A percentile compares a stretch with the other conserved stretches of the same genome.
Conservation (phyloP, 2,329 filamentous ascomycete genomes). For the Waltergamsia citrina region DNA sequence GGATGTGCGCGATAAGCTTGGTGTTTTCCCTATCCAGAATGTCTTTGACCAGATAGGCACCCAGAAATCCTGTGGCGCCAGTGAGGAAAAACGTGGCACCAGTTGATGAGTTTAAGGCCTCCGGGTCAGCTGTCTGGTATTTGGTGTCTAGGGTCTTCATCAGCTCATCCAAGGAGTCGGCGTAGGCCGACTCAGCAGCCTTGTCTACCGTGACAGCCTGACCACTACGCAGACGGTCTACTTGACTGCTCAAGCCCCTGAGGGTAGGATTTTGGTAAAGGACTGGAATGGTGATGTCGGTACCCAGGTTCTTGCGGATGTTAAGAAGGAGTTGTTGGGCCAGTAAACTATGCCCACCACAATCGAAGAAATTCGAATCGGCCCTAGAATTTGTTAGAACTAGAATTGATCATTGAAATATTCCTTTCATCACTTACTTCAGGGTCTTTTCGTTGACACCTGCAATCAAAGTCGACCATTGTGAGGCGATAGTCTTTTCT, state of each 20-base stretch:
- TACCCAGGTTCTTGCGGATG: constrained; percentile 16
- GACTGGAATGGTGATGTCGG: constrained; percentile 18
- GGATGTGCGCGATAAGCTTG: constrained; percentile 63
- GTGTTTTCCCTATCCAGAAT: constrained; percentile 47
- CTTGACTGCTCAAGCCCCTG: constrained; percentile 15
- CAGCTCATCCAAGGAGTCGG: constrained; percentile 42
- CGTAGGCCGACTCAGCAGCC: constrained; percentile 40
- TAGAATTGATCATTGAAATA: constrained; percentile 26
- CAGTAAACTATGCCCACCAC: constrained; percentile 35
- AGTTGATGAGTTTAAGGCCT: constrained; percentile 14
- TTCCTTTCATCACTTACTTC: neutral
- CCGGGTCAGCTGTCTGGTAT: constrained; percentile 25
- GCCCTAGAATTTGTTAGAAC: too few species aligned
- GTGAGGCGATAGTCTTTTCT: constrained; percentile 34
- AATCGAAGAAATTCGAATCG: constrained; percentile 26
- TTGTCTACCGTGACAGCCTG: constrained; percentile 16
- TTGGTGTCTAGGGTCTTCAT: constrained; percentile 34
- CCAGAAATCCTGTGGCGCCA: constrained; percentile 71
- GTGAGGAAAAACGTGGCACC: constrained; percentile 65
- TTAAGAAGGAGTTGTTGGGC: constrained; percentile 68
- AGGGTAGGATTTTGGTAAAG: constrained; percentile 20
- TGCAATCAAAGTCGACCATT: constrained; percentile 65
- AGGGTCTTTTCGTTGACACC: constrained; percentile 60
- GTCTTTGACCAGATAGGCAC: constrained; percentile 69
- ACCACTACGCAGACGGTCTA: constrained; percentile 17